Percentiles rank a stretch among this genome's conserved stretches.
These are phyloP conservation scores for Borovskyia barvae DNA, from an alignment of 208 protist genomes.

Conservation along the genomic window DNA sequence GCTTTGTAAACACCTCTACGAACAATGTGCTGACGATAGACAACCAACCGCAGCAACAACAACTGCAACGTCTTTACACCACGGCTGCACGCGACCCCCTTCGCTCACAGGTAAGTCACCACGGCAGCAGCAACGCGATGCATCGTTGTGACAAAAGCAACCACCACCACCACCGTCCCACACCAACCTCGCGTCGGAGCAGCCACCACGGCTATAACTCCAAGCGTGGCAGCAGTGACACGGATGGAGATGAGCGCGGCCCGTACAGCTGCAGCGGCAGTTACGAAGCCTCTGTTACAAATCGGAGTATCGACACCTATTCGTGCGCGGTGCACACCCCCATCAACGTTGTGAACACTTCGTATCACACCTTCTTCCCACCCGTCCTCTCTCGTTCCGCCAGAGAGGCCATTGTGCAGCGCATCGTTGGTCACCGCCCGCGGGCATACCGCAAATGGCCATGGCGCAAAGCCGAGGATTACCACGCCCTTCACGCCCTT, in stretches of 20 bases:
- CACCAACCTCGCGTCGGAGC: constrained; percentile 4
- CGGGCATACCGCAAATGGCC: constrained; percentile 32
- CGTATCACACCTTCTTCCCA: constrained; percentile 57
- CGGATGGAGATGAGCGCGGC: no score
- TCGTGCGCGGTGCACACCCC: constrained; percentile 11
- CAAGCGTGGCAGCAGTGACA: no score
- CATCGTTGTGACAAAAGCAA: background rate
- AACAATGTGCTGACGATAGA: no score
- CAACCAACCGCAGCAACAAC: no score
- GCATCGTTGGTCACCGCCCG: constrained; percentile 29
- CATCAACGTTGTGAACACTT: constrained; percentile 30
- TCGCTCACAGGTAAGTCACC: no score
- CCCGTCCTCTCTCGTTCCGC: constrained; percentile 21
- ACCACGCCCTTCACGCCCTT: constrained; percentile 24
- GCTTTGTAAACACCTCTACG: no score
- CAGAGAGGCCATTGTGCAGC: constrained; percentile 29
- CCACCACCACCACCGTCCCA: background rate
- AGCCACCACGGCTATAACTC: constrained; percentile 6
- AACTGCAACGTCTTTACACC: no score
- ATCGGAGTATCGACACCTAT: no score
- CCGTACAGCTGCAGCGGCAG: no score
- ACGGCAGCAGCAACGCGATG: no score
- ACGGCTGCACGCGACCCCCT: no score
- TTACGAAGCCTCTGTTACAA: no score
- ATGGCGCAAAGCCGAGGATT: constrained; percentile 39